These are phyloP conservation scores for Elsinoe australis DNA, from an alignment of 2,329 filamentous ascomycete genomes.

Conservation along the genomic window DNA sequence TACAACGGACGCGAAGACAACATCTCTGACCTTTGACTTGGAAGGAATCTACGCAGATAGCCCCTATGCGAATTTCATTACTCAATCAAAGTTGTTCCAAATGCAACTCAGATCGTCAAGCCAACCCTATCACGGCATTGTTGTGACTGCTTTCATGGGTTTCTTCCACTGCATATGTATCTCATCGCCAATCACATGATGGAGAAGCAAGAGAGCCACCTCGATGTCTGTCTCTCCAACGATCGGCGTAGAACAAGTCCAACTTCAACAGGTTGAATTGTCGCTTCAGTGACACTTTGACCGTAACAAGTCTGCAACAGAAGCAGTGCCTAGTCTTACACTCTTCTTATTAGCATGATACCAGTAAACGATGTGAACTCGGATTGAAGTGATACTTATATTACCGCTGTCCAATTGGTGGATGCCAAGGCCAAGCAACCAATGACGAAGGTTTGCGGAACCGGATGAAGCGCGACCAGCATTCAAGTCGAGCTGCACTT, in stretches of 20 bases:
- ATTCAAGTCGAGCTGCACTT: background rate
- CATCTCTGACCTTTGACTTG: constrained; percentile 76
- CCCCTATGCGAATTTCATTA: too few species aligned
- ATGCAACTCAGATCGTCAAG: too few species aligned
- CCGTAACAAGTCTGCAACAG: constrained; percentile 29
- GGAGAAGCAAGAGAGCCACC: constrained; percentile 19
- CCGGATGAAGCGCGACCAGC: background rate
- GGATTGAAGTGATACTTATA: too few species aligned
- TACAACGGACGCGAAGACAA: constrained; percentile 90
- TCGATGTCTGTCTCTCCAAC: constrained; percentile 24
- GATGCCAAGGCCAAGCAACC: constrained; percentile 15
- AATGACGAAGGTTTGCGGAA: constrained; percentile 7
- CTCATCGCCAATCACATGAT: constrained; percentile 16
- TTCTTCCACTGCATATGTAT: background rate
- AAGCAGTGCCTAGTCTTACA: background rate
- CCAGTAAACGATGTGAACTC: too few species aligned
- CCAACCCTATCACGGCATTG: too few species aligned
- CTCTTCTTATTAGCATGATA: background rate
- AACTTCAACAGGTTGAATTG: constrained; percentile 29
- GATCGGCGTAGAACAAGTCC: constrained; percentile 26
- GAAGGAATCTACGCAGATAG: constrained; percentile 45
- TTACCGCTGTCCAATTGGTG: too few species aligned
- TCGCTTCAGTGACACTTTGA: constrained; percentile 24
- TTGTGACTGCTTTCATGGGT: too few species aligned
- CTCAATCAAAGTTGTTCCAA: too few species aligned